Conservation (phyloP, 2,329 filamentous ascomycete genomes). For the Sphaerulina vaccinii region DNA sequence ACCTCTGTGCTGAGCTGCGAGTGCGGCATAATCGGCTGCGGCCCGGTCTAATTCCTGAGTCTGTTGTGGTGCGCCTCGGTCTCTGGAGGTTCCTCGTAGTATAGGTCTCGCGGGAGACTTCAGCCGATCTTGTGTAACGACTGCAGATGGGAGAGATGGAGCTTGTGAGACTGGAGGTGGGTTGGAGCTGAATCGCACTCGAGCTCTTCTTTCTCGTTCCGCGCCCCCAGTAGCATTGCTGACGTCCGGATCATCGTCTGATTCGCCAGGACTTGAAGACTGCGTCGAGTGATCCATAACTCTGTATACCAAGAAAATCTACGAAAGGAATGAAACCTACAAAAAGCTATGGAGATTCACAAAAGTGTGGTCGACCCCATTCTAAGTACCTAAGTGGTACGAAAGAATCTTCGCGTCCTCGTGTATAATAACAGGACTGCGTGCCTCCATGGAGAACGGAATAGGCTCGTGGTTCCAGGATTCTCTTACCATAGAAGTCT, state of each 20-base stretch:
- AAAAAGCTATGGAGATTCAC: not conserved
- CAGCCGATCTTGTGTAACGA: constrained; percentile 8
- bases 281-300: not conserved
- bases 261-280: constrained; percentile 7
- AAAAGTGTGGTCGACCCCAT: not conserved
- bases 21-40: constrained; percentile 3
- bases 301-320: not conserved
- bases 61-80: not conserved
- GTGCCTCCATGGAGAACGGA: not conserved
- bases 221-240: not conserved
- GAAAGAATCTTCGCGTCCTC: not conserved
- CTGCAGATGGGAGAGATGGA: constrained; percentile 12
- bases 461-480: constrained; percentile 3
- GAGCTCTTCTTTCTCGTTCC: constrained; percentile 1
- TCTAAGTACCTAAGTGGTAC: not conserved
- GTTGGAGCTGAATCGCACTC: constrained; percentile 12
- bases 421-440: not conserved
- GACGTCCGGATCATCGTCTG: constrained; percentile 11
- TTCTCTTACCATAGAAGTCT: constrained; percentile 6
- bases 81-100: constrained; percentile 9
- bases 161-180: constrained; percentile 1
- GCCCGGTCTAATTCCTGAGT: not conserved
- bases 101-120: constrained; percentile 11
- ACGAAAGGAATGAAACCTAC: not conserved
- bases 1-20: constrained; percentile 14